A percentile compares a stretch with the other conserved stretches of the same genome.
Conservation (phyloP, 2,329 filamentous ascomycete genomes). For the Cladorrhinum sp. region DNA sequence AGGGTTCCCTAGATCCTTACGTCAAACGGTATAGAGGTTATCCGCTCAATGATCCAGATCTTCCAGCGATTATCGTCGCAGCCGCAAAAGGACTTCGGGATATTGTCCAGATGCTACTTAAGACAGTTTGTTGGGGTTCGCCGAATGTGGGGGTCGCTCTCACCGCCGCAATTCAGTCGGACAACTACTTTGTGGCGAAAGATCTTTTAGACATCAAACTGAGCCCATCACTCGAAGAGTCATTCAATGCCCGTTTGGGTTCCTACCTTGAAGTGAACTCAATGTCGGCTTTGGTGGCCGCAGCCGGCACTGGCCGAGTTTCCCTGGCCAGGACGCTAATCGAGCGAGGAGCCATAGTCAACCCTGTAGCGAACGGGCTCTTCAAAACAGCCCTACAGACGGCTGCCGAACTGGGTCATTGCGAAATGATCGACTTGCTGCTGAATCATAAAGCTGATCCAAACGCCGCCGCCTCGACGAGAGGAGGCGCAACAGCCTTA, state of each 20-base stretch:
- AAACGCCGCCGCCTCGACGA: neutral
- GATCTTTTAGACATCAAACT: neutral
- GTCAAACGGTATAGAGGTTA: neutral
- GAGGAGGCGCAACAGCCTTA: neutral
- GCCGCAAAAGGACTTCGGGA: neutral
- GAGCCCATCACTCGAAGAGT: neutral
- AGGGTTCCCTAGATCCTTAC: neutral
- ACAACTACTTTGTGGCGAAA: neutral
- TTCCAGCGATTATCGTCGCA: slow-evolving; percentile 2
- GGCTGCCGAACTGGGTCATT: neutral
- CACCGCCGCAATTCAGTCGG: neutral
- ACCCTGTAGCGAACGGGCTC: neutral
- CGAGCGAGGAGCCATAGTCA: neutral
- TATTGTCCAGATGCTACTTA: neutral
- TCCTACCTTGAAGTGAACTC: neutral
- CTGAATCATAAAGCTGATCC: neutral
- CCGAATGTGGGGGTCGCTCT: neutral
- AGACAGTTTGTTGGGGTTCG: neutral
- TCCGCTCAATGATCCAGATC: neutral
- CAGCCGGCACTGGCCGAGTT: neutral
- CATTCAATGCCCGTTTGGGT: neutral
- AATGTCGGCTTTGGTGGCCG: neutral
- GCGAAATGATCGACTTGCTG: slow-evolving; percentile 1
- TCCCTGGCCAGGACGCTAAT: slow-evolving; percentile 1
- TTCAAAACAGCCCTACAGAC: neutral